Percentiles rank a stretch among this genome's conserved stretches.
These are phyloP conservation scores for Novymonas esmeraldas DNA, from an alignment of 208 protist genomes.

Conservation along the genomic window DNA sequence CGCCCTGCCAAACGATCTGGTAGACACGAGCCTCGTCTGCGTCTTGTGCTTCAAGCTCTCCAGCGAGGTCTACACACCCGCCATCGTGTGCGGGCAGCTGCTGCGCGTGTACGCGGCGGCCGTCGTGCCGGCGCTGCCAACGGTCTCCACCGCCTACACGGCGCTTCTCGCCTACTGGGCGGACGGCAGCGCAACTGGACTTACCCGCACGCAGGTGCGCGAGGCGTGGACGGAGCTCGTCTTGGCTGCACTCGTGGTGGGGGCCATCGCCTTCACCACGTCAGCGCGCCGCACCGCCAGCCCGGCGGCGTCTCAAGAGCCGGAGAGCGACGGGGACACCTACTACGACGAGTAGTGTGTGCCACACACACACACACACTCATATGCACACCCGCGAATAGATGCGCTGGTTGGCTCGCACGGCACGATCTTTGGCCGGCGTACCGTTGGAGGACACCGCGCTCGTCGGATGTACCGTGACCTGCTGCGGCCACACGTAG, in stretches of 20 bases:
- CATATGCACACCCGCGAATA: constrained; percentile 1
- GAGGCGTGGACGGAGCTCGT: constrained; percentile 35
- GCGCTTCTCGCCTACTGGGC: constrained; percentile 20
- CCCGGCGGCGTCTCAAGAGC: neutral
- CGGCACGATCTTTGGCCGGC: no score
- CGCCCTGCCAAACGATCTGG: constrained; percentile 53
- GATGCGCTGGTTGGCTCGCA: no score
- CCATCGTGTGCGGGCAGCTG: constrained; percentile 56
- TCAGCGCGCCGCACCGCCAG: constrained; percentile 35
- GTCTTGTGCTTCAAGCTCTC: constrained; percentile 46
- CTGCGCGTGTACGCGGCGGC: constrained; percentile 59
- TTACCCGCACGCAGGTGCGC: constrained; percentile 25
- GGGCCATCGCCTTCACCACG: constrained; percentile 36
- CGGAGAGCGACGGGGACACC: constrained; percentile 29
- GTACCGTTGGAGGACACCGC: no score
- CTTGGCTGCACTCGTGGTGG: constrained; percentile 25
- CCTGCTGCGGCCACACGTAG: no score
- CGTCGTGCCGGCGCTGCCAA: constrained; percentile 36
- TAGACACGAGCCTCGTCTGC: constrained; percentile 54
- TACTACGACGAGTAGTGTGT: constrained; percentile 18
- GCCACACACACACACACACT: neutral
- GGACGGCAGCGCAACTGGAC: neutral
- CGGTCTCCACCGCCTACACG: constrained; percentile 21
- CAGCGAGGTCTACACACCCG: constrained; percentile 49
- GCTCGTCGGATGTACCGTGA: no score